phyloP scores from a whole-genome alignment of 352 stramenopile genomes.

The Globisporangium apiculatum region DNA sequence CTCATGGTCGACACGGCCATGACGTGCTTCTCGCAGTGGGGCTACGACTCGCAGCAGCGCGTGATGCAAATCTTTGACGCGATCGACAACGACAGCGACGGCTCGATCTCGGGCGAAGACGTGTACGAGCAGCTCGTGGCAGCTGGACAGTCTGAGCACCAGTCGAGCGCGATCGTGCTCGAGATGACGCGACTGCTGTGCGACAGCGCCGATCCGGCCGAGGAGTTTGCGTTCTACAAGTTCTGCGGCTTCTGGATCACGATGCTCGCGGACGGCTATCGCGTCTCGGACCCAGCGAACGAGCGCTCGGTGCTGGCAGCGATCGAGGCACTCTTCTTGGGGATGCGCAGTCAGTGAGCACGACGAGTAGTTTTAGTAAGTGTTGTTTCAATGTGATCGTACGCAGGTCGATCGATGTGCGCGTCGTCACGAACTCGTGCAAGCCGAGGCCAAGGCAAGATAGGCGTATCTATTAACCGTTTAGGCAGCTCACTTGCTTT shows the following conservation, averaged over 20 bases:
- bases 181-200: constrained; percentile 40
- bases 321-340: constrained; percentile 36
- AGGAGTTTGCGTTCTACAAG: constrained; percentile 45
- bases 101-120: constrained; percentile 38
- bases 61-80: constrained; percentile 31
- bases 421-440: too few relatives aligned
- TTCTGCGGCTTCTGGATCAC: constrained; percentile 51
- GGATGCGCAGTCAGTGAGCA: background rate
- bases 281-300: constrained; percentile 35
- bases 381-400: too few relatives aligned
- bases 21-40: constrained; percentile 38
- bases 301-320: constrained; percentile 25
- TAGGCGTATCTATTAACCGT: too few relatives aligned
- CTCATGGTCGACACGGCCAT: constrained; percentile 40
- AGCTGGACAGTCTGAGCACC: constrained; percentile 22
- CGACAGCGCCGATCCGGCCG: constrained; percentile 32
- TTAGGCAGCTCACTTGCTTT: too few relatives aligned
- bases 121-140: constrained; percentile 33
- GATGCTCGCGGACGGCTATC: constrained; percentile 32
- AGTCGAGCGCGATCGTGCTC: constrained; percentile 23
- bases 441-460: too few relatives aligned
- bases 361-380: too few relatives aligned
- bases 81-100: constrained; percentile 41
- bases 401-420: too few relatives aligned
- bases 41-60: constrained; percentile 18